Percentiles rank a stretch among this genome's conserved stretches.
phyloP scores from a whole-genome alignment of 352 stramenopile species.

The Phytophthora nicotianae region DNA sequence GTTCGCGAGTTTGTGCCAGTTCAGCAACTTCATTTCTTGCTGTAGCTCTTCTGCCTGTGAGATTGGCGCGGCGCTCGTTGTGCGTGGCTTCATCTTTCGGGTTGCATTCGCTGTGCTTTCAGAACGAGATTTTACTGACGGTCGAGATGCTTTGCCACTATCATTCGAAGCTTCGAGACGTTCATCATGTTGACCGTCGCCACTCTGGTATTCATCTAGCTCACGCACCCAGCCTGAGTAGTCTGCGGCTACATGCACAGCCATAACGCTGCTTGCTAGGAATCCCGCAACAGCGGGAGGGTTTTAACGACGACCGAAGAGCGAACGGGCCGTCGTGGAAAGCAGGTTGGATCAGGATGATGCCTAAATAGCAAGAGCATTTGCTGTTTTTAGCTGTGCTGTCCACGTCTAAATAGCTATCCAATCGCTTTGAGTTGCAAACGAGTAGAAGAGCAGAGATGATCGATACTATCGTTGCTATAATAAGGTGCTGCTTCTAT shows the following conservation, averaged over 20 bases:
- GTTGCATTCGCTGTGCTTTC: slow-evolving; percentile 21
- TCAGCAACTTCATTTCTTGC: slow-evolving; percentile 94
- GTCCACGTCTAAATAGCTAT: slow-evolving; percentile 21
- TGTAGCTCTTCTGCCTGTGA: slow-evolving; percentile 85
- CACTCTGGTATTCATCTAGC: slow-evolving; percentile 57
- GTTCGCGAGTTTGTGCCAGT: slow-evolving; percentile 96
- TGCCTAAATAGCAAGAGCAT: slow-evolving; percentile 12
- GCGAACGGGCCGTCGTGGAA: slow-evolving; percentile 13
- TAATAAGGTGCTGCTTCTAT: too few relatives aligned
- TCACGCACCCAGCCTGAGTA: slow-evolving; percentile 64
- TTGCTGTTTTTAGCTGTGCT: slow-evolving; percentile 27
- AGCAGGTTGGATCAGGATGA: slow-evolving; percentile 13
- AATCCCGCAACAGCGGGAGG: not conserved
- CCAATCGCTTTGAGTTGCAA: slow-evolving; percentile 21
- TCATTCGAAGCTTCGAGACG: slow-evolving; percentile 29
- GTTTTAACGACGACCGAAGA: slow-evolving; percentile 7
- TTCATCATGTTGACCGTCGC: slow-evolving; percentile 38
- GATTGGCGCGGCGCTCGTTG: slow-evolving; percentile 24
- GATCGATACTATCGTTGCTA: too few relatives aligned
- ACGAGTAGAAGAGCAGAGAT: not conserved
- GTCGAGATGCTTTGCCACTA: slow-evolving; percentile 14
- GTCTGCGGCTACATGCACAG: slow-evolving; percentile 44
- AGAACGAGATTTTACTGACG: slow-evolving; percentile 19
- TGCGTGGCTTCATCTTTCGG: slow-evolving; percentile 28
- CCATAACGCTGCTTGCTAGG: slow-evolving; percentile 17